Evolutionary conservation across 345 rosid genomes (phyloP).

Genomic region (Rhodamnia rubescens): DNA sequence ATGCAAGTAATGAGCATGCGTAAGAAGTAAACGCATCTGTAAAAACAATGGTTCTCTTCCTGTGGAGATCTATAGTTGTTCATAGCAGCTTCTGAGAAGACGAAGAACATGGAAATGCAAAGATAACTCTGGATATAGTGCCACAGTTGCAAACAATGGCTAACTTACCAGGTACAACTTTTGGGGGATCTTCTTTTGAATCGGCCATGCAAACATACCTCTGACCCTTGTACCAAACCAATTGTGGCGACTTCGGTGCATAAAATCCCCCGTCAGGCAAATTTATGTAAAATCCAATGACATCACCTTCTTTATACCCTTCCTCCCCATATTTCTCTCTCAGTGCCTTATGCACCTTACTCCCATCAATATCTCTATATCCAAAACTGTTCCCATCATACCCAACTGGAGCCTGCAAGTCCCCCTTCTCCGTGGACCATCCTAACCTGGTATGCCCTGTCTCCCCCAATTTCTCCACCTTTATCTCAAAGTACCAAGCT

Average conservation of each 20-base stretch:
- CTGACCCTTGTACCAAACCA: conserved; percentile 89
- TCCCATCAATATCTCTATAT: conserved; percentile 91
- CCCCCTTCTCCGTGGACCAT: conserved; percentile 94
- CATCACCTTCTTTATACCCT: conserved; percentile 91
- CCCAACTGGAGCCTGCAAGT: conserved; percentile 96
- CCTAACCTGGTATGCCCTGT: conserved; percentile 93
- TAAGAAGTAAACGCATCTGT: neutral
- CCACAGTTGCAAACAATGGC: neutral
- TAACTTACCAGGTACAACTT: conserved; percentile 67
- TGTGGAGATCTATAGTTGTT: neutral
- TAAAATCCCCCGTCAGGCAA: conserved; percentile 70
- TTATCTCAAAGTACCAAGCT: conserved; percentile 94
- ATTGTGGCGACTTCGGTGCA: conserved; percentile 68
- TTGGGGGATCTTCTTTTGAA: conserved; percentile 74
- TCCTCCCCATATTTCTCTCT: conserved; percentile 82
- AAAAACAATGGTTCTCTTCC: neutral
- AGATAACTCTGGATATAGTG: neutral
- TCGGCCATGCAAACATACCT: conserved; percentile 67
- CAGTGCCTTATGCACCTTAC: conserved; percentile 90
- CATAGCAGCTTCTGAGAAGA: neutral
- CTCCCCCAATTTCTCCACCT: conserved; percentile 65
- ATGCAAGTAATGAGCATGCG: neutral
- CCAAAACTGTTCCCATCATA: conserved; percentile 89
- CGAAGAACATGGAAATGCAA: neutral
- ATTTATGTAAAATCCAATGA: conserved; percentile 80